A percentile compares a stretch with the other conserved stretches of the same genome.
Evolutionary conservation across 768 basidiomycete genomes (phyloP).

Genomic region (Rhodotorula paludigena): DNA sequence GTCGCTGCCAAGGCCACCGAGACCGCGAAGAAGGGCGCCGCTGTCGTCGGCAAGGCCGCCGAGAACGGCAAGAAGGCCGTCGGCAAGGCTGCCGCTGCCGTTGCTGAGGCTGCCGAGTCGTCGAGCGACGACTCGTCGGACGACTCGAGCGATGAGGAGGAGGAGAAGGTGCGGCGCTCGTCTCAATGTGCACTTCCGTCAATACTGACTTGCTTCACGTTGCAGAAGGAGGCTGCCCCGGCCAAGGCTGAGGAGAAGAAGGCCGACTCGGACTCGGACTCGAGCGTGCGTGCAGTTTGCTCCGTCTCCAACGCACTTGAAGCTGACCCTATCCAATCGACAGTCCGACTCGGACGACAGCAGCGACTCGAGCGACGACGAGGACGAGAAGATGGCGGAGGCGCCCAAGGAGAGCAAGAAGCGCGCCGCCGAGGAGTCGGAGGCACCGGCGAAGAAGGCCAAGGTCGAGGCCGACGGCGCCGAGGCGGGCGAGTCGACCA

Average conservation of each 20-base stretch:
- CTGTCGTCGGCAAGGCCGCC: slow-evolving; percentile 38
- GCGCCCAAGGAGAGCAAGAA: slow-evolving; percentile 35
- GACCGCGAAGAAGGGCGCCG: slow-evolving; percentile 38
- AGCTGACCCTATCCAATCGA: slow-evolving; percentile 1
- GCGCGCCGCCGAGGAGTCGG: slow-evolving; percentile 42
- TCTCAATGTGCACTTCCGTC: not conserved
- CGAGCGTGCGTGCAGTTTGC: not conserved
- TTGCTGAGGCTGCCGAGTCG: not conserved
- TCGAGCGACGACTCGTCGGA: slow-evolving; percentile 9
- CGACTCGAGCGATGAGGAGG: slow-evolving; percentile 25
- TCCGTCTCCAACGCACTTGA: not conserved
- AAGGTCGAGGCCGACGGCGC: slow-evolving; percentile 62
- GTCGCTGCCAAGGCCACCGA: slow-evolving; percentile 29
- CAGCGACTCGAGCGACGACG: slow-evolving; percentile 23
- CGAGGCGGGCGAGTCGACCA: slow-evolving; percentile 50
- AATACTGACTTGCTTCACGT: not conserved
- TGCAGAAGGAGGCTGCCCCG: slow-evolving; percentile 2
- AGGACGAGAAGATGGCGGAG: slow-evolving; percentile 18
- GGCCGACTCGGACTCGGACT: slow-evolving; percentile 36
- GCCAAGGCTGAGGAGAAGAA: slow-evolving; percentile 28
- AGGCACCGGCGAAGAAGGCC: slow-evolving; percentile 67
- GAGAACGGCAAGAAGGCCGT: slow-evolving; percentile 32
- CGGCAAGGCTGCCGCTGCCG: slow-evolving; percentile 28
- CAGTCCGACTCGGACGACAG: slow-evolving; percentile 29
- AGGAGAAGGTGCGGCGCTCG: slow-evolving; percentile 4